These are phyloP conservation scores for Solanum piurae DNA, from an alignment of 257 asterid genomes.

Conservation along the genomic window DNA sequence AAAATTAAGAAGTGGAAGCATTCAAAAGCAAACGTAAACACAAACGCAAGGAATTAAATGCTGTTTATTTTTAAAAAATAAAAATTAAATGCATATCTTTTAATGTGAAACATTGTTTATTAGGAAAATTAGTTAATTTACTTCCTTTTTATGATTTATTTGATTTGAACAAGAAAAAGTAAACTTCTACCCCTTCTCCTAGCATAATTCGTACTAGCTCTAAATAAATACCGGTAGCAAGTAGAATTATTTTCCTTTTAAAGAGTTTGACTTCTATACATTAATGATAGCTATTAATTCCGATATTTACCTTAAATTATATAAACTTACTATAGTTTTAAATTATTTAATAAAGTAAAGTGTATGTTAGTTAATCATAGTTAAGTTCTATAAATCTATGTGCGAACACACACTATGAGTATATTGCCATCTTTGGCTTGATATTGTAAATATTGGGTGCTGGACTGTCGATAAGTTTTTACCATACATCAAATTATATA, in stretches of 20 bases:
- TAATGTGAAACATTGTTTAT: not conserved
- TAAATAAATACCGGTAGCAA: not conserved
- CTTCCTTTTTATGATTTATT: not conserved
- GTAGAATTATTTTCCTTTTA: not conserved
- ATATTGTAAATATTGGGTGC: not conserved
- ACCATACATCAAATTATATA: too few species aligned
- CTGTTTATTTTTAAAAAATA: not conserved
- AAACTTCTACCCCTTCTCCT: not conserved
- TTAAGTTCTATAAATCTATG: too few species aligned
- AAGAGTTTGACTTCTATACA: not conserved
- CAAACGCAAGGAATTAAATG: not conserved
- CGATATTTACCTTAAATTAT: too few species aligned
- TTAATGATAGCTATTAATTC: not conserved
- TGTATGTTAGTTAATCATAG: not conserved
- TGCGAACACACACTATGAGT: too few species aligned
- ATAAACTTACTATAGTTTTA: too few species aligned
- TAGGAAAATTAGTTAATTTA: not conserved
- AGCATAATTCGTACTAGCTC: not conserved
- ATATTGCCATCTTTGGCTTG: not conserved
- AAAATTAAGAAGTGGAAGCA: too few species aligned
- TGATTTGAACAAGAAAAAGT: not conserved
- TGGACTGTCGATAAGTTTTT: too few species aligned
- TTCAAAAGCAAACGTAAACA: too few species aligned
- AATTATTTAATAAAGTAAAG: too few species aligned
- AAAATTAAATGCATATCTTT: not conserved